A percentile compares a stretch with the other conserved stretches of the same genome.
phyloP scores from a whole-genome alignment of 2,329 filamentous ascomycete species.

The Arthrobotrys conoides region DNA sequence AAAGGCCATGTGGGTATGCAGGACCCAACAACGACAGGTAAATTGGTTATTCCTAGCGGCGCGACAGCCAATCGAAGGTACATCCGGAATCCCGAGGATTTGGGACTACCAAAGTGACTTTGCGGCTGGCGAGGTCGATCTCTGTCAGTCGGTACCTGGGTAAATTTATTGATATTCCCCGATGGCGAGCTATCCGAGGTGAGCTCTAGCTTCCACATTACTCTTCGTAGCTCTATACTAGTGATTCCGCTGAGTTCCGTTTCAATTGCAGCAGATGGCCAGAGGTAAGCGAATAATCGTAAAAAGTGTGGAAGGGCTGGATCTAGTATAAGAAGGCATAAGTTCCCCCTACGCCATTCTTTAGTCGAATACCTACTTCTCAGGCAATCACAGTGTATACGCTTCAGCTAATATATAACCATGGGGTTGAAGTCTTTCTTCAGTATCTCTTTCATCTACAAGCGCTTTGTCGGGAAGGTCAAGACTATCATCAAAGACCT shows the following conservation, averaged over 20 bases:
- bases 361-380: no score
- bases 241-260: neutral
- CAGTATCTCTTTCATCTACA: constrained; percentile 43
- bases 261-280: no score
- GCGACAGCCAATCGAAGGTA: neutral
- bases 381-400: no score
- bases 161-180: neutral
- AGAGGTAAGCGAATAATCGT: no score
- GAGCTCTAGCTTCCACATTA: neutral
- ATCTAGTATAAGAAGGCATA: neutral
- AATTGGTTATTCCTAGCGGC: constrained; percentile 8
- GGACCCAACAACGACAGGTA: neutral
- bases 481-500: constrained; percentile 34
- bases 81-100: neutral
- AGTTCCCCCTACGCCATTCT: neutral
- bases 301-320: no score
- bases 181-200: constrained; percentile 10
- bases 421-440: constrained; percentile 41
- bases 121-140: neutral
- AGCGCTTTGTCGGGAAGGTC: constrained; percentile 37
- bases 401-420: neutral
- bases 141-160: constrained; percentile 1
- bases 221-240: no score
- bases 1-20: constrained; percentile 4
- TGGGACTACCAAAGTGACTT: neutral